phyloP scores from a whole-genome alignment of 1,284 basidiomycete species.

The Athelia sp. region DNA sequence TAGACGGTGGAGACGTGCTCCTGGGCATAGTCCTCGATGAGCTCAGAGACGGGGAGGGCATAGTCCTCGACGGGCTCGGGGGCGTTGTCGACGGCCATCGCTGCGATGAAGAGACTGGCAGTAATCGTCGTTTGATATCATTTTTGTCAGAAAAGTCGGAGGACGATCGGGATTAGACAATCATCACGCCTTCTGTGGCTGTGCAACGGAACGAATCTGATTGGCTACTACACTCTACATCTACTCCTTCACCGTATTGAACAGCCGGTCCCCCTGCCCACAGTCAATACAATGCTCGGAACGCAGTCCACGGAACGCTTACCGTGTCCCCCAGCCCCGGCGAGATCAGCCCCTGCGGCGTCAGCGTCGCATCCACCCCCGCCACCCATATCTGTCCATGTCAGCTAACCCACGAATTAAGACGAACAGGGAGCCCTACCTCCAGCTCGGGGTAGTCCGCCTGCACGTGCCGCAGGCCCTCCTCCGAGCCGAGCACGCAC shows the following conservation, averaged over 20 bases:
- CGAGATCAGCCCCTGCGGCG: conserved; percentile 68
- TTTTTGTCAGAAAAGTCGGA: no score
- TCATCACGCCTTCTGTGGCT: no score
- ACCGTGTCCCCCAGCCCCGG: conserved; percentile 90
- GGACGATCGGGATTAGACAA: no score
- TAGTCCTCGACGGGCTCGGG: no score
- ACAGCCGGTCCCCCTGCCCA: conserved; percentile 69
- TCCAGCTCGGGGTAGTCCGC: conserved; percentile 75
- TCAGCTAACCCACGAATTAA: neutral
- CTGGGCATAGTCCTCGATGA: no score
- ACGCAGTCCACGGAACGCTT: conserved; percentile 22
- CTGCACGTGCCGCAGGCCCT: conserved; percentile 69
- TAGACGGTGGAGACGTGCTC: conserved; percentile 53
- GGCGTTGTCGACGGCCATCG: no score
- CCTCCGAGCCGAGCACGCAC: conserved; percentile 74
- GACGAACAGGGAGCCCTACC: conserved; percentile 36
- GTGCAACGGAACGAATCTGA: no score
- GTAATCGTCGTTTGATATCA: no score
- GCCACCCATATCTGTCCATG: conserved; percentile 76
- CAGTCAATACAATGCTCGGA: conserved; percentile 5
- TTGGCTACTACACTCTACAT: neutral
- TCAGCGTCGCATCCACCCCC: conserved; percentile 72
- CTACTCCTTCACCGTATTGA: conserved; percentile 39
- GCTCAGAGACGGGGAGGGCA: no score
- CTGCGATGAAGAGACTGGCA: conserved; percentile 32